These are phyloP conservation scores for Aspergillus uvarum DNA, from an alignment of 2,329 filamentous ascomycete species.

Conservation along the genomic window DNA sequence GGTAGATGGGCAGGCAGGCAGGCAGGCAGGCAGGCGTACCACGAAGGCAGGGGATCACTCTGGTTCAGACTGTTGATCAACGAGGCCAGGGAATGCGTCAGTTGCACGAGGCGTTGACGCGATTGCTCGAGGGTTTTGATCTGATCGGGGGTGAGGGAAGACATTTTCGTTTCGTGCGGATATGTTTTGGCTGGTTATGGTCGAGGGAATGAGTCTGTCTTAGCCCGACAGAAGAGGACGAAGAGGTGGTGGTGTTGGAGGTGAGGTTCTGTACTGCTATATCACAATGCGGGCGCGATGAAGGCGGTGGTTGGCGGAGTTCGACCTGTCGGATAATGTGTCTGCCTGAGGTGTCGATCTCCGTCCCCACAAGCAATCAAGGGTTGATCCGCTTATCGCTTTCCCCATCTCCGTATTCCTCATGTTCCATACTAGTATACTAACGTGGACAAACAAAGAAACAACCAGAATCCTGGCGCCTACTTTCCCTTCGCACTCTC, in stretches of 20 bases:
- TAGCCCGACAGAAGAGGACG: background rate
- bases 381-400: background rate
- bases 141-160: constrained; percentile 42
- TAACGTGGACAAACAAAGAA: too few relatives aligned
- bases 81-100: constrained; percentile 67
- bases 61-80: constrained; percentile 61
- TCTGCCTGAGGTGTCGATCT: background rate
- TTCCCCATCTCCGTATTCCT: background rate
- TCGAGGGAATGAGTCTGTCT: background rate
- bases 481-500: background rate
- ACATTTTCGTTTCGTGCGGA: constrained; percentile 27
- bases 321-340: background rate
- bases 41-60: constrained; percentile 65
- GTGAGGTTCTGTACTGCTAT: too few relatives aligned
- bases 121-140: constrained; percentile 68
- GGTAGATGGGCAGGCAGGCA: too few relatives aligned
- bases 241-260: background rate
- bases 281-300: too few relatives aligned
- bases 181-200: background rate
- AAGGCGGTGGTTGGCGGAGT: too few relatives aligned
- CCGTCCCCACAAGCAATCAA: background rate
- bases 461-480: background rate
- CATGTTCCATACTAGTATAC: background rate
- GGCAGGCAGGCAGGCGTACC: constrained; percentile 44
- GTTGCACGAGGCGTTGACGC: constrained; percentile 65